Evolutionary conservation across 257 asterid genomes (phyloP).

Genomic region (Solanum rostratum): DNA sequence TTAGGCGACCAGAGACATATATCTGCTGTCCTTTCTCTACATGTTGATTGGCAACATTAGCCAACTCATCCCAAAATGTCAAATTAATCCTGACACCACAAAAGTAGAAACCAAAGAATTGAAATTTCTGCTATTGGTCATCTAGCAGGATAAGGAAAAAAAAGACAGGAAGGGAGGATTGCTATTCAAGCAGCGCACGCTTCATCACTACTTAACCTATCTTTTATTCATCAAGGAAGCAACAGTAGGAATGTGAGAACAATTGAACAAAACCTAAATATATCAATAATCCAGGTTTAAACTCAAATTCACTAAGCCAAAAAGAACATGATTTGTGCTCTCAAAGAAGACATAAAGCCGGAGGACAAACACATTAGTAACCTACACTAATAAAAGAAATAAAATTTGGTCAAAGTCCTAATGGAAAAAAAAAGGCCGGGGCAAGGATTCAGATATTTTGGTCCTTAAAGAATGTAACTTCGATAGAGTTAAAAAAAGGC

Average conservation of each 20-base stretch:
- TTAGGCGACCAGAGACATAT: slow-evolving; percentile 67
- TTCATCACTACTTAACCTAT: neutral
- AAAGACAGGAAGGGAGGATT: neutral
- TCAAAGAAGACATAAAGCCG: neutral
- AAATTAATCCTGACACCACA: slow-evolving; percentile 6
- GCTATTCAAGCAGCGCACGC: neutral
- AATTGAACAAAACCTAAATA: neutral
- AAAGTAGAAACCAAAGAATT: neutral
- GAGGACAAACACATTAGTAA: neutral
- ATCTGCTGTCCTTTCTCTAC: slow-evolving; percentile 88
- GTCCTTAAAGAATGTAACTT: neutral
- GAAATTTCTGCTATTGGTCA: neutral
- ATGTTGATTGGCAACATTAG: slow-evolving; percentile 18
- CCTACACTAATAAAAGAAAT: neutral
- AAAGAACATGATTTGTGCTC: neutral
- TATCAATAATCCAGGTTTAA: neutral
- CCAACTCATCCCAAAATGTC: slow-evolving; percentile 13
- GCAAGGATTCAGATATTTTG: neutral
- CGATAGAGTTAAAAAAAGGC: neutral
- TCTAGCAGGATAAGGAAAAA: neutral
- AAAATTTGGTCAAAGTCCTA: neutral
- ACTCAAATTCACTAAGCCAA: neutral
- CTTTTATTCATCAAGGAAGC: neutral
- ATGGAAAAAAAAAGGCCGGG: neutral
- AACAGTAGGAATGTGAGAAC: neutral